Evolutionary conservation across 805 yeast genomes (phyloP), one percentile per base, ranked within the genome.

Genomic region (Suhomyces canberraensis): DNA sequence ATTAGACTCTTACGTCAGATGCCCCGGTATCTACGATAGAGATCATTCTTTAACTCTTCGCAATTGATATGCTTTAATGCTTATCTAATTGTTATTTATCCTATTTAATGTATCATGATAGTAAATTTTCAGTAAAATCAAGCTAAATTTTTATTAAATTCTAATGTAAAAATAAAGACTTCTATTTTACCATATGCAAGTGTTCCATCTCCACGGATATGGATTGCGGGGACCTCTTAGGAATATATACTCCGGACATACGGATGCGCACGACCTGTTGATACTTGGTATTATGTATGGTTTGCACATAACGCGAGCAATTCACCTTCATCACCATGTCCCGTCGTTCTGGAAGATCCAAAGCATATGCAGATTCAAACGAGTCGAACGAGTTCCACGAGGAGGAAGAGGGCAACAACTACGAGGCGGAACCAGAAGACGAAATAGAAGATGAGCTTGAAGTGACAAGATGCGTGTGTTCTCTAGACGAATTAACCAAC

Each of bases 1-100:
- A 33, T 60, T 86, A 37, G 98, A 93, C 54, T 91, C 93, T 1
- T 89, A 84, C 46, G 60, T 88, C 33, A 80, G 98, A 60, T 78
- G 83, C 29, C 79, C 89, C 46, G 79, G 89, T 26, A 65, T 80
- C 27, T 86, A 78, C 53, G 98, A 93, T 61, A 76, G 95, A 51
- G 68, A 74, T 38, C 90, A 93, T n/a, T 45, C 60, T 16, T 56
- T 79, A 40, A 46, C 11, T 9, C 9, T 24, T 8, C 7, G 26
- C 13, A 24, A 8, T 24, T 24, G 11, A n/a, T 20, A 20, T 7
- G 9, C 22, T 20, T n/a, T n/a, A n/a, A n/a, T n/a, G n/a, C n/a
- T n/a, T n/a, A n/a, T n/a, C n/a, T n/a, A n/a, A n/a, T n/a, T n/a
- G n/a, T n/a, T n/a, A n/a, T n/a, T n/a, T n/a, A n/a, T n/a, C n/a